These are phyloP conservation scores for Pseudonitzschia pungens DNA, from an alignment of 108 stramenopile genomes.

Conservation along the genomic window DNA sequence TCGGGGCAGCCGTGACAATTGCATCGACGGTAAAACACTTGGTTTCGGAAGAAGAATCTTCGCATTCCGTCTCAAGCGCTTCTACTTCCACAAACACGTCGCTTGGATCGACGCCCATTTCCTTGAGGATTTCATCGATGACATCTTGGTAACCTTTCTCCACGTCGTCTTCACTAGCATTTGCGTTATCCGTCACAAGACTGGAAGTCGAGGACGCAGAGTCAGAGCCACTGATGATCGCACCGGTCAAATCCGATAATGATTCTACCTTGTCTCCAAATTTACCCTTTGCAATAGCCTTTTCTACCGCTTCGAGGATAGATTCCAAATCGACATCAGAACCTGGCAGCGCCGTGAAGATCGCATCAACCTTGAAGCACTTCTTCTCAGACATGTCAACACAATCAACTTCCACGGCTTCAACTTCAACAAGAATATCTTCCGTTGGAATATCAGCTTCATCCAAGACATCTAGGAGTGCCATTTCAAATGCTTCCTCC, in stretches of 20 bases:
- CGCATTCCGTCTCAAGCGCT: background rate
- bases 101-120: background rate
- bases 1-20: background rate
- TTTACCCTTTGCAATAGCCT: background rate
- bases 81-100: background rate
- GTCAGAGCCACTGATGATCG: background rate
- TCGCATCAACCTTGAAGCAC: background rate
- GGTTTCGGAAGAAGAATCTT: background rate
- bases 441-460: background rate
- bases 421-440: background rate
- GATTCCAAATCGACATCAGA: background rate
- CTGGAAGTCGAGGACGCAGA: background rate
- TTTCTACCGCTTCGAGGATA: background rate
- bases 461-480: background rate
- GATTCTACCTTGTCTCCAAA: background rate
- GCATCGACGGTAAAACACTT: background rate
- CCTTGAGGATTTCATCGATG: background rate
- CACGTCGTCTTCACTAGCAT: background rate
- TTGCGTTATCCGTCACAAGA: background rate
- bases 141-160: background rate
- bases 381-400: background rate
- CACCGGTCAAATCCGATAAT: background rate
- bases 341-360: background rate
- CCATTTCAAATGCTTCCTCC: background rate
- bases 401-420: background rate